Evolutionary conservation across 805 yeast genomes (phyloP).

Genomic region (Teunomyces tritomae): DNA sequence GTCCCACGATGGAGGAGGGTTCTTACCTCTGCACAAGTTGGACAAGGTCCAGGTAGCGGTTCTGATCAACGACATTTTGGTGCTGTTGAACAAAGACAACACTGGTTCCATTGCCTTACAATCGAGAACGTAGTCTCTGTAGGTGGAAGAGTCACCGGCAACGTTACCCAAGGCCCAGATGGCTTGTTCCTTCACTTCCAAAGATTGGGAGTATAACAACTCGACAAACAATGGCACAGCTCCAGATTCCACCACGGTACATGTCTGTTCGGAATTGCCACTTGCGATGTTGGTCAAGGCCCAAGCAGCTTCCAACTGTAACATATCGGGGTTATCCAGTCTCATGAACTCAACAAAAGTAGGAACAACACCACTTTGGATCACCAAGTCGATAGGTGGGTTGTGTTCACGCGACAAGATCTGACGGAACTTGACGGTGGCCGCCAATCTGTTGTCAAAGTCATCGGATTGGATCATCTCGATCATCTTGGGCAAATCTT

Average conservation of each 20-base stretch:
- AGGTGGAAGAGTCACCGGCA: conserved; percentile 92
- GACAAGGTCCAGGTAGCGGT: conserved; percentile 98
- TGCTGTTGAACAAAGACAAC: conserved; percentile 68
- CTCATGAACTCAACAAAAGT: conserved; percentile 83
- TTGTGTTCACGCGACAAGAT: conserved; percentile 89
- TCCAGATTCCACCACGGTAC: conserved; percentile 85
- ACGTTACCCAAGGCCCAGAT: conserved; percentile 99
- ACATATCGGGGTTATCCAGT: conserved; percentile 69
- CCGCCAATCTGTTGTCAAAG: conserved; percentile 76
- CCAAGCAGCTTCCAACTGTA: conserved; percentile 99
- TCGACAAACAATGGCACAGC: conserved; percentile 92
- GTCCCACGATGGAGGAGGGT: conserved; percentile 95
- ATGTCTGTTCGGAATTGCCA: conserved; percentile 86
- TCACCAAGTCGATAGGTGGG: conserved; percentile 94
- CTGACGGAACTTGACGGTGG: conserved; percentile 92
- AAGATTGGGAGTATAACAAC: conserved; percentile 72
- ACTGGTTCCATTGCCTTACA: conserved; percentile 91
- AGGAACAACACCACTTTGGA: conserved; percentile 91
- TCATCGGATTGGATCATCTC: conserved; percentile 73
- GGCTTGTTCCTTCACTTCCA: conserved; percentile 96
- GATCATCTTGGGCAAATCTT: conserved; percentile 83
- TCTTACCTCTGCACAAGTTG: conserved; percentile 93
- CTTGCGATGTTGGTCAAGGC: conserved; percentile 98
- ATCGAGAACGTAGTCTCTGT: conserved; percentile 83
- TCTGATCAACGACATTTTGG: conserved; percentile 86